Percentiles rank a stretch among this genome's conserved stretches.
Conservation (phyloP, 371 early-diverging fungal species). For the Zychaea mexicana region DNA sequence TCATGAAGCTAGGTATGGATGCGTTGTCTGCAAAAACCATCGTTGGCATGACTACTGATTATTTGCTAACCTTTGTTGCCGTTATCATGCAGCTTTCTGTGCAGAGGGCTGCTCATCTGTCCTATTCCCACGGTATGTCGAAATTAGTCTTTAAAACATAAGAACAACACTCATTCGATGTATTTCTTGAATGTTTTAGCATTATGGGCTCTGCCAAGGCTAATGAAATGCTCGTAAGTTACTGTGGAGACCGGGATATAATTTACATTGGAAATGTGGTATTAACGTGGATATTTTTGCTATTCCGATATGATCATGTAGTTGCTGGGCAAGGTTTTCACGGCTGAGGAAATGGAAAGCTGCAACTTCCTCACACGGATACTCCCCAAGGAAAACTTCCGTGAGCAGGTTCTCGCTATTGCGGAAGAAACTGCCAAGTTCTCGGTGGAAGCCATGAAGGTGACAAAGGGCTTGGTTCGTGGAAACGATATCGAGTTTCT, state of each 20-base stretch:
- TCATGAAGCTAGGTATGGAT: constrained; percentile 63
- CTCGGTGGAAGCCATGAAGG: constrained; percentile 54
- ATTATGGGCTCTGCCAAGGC: constrained; percentile 63
- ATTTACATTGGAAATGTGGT: background rate
- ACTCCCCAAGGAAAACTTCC: constrained; percentile 58
- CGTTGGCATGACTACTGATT: background rate
- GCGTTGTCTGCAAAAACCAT: background rate
- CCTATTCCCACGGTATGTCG: constrained; percentile 65
- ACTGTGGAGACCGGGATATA: background rate
- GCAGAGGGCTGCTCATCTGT: constrained; percentile 69
- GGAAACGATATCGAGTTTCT: constrained; percentile 48
- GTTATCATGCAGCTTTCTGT: constrained; percentile 53
- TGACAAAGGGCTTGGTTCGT: constrained; percentile 58
- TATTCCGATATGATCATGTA: constrained; percentile 9
- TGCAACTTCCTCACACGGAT: constrained; percentile 50
- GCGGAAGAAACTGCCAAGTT: constrained; percentile 56
- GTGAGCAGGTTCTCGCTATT: constrained; percentile 44
- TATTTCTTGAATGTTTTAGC: constrained; percentile 20
- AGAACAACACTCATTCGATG: background rate
- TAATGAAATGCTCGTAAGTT: constrained; percentile 63
- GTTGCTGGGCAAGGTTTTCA: constrained; percentile 56
- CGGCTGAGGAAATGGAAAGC: constrained; percentile 56
- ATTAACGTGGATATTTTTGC: background rate
- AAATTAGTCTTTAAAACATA: background rate
- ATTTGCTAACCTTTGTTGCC: background rate